Base-by-base conservation (phyloP, 208 protist species). In the Vickermania spadyakhi region DNA sequence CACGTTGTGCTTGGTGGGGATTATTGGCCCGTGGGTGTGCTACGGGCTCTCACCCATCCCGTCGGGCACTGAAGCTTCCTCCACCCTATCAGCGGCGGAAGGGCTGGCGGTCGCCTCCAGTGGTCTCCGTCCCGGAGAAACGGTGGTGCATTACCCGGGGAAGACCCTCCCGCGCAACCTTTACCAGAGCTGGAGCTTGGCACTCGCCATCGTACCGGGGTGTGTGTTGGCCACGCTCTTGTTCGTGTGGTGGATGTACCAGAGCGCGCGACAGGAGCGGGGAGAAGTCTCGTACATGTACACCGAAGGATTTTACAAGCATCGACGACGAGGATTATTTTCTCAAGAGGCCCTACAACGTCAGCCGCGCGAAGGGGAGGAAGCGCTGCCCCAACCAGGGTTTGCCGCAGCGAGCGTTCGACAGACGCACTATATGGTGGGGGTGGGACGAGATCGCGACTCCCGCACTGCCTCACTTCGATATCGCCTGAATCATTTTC, bases 11-110 rank as follows among this genome's bases (percentile, higher is more conserved):
- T 73, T 81, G 55, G 50, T 80, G 4, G 75, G 77, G 1, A 72
- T 66, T 11, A 64, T 70, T 11, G 65, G 70, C 28, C 66, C 79
- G 51, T 86, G 82, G 76, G 63, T 80, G 26, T 78, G 73, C 29
- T 72, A 45, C 36, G 36, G 36, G 7, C 36, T 45, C 36, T 45
- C 36, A n/a, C 11, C 36, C 36, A 7, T 18, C 36, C 11, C 36
- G 11, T n/a, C 36, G 11, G 11, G 36, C 36, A 45, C 11, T 18
- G 18, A 7, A 7, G 18, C 36, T 18, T 45, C 18, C 36, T n/a
- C 36, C 7, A 45, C 36, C 36, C 36, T 18, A 18, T n/a, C 36
- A 7, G 11, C 36, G 36, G 36, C 36, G 11, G 11, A 7, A 7
- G 36, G 36, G 36, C n/a, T n/a, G n/a, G n/a, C n/a, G n/a, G n/a